Base-by-base conservation (phyloP, 2,329 filamentous ascomycete species). In the Monilinia laxa region DNA sequence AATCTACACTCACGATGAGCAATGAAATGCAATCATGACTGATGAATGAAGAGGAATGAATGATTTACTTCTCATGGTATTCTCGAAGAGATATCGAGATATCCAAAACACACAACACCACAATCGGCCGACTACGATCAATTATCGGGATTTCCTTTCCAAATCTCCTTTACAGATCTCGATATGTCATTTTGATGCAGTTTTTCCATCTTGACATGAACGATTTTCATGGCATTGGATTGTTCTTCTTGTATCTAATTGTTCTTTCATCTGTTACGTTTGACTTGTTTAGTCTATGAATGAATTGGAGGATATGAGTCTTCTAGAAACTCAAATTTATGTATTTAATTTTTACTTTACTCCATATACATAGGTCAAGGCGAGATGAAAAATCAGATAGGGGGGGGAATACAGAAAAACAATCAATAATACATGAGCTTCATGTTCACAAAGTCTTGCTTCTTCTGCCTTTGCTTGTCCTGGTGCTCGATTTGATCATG, bases 1-100 rank as follows among this genome's bases (percentile, higher is more conserved):
- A 28, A 42, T 49, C 4, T 11, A 4, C 20, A 35, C 11, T 65
- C 55, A 65, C 38, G 63, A 65, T 65, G 58, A 65, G 63, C 55
- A 65, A 65, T 65, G 54, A 65, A 23, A 62, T 51, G 58, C 58
- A 62, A 62, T 53, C 63, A 60, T 65, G 63, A 59, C 54, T 51
- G 56, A 62, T 51, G 58, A 51, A 60, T 35, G 58, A 62, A 62
- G 45, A 62, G 45, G 20, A 20, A 51, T 38, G 56, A 58, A 25
- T 38, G 31, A 38, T 51, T n/a, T 52, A 57, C 62, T 53, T 56
- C 28, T 4, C 52, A 25, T 14, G 62, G 62, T 49, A 64, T 31
- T 20, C 23, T 47, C 40, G 40, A 47, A 45, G 56, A 59, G 56
- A 35, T 25, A 18, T 28, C 20, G 35, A 23, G 42, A 62, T 28